A percentile compares a stretch with the other conserved stretches of the same genome.
Evolutionary conservation across 768 basidiomycete species (phyloP).

Genomic region (Serendipita vermifera): DNA sequence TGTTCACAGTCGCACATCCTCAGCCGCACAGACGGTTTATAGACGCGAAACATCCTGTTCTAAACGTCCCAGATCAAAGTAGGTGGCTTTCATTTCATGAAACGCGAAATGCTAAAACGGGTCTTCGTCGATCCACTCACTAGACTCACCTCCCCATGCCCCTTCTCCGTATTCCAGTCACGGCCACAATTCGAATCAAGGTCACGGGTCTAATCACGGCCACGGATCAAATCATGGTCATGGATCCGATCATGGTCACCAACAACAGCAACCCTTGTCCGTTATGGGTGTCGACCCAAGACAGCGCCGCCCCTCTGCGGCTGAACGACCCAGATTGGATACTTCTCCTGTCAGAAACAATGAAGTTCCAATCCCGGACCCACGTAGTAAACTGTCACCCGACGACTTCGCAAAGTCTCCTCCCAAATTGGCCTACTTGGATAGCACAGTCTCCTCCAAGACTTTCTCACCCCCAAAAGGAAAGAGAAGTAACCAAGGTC

Average conservation of each 20-base stretch:
- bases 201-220: slow-evolving; percentile 1
- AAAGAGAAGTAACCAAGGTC: too few species aligned
- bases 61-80: slow-evolving; percentile 1
- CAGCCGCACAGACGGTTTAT: background rate
- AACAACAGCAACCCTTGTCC: background rate
- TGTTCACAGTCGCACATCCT: slow-evolving; percentile 12
- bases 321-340: too few species aligned
- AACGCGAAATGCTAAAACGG: too few species aligned
- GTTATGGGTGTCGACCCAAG: too few species aligned
- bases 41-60: background rate
- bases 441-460: too few species aligned
- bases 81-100: too few species aligned
- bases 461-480: too few species aligned
- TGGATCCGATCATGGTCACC: background rate
- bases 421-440: slow-evolving; percentile 5
- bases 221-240: slow-evolving; percentile 7
- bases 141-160: too few species aligned
- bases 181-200: background rate
- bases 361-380: too few species aligned
- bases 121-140: too few species aligned
- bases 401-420: background rate
- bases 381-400: background rate
- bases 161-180: slow-evolving; percentile 1
- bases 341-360: too few species aligned
- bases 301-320: too few species aligned